Conservation (phyloP, 148 eudicot genomes). For the Simmondsia chinensis region DNA sequence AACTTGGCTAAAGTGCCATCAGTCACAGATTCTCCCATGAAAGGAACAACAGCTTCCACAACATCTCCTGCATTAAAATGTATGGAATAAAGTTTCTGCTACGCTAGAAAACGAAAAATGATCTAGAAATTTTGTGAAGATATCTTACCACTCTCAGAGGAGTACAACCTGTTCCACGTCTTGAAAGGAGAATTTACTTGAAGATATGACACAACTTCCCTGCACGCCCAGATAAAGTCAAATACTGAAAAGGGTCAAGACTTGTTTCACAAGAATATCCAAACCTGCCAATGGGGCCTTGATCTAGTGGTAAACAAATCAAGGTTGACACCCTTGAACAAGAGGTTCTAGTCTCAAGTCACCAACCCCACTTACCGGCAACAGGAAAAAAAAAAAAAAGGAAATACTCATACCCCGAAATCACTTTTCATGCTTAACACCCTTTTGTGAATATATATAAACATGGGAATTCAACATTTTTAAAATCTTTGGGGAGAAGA, state of each 20-base stretch:
- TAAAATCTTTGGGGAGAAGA: no score
- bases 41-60: slow-evolving; percentile 90
- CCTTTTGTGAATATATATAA: no score
- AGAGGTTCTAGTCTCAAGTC: no score
- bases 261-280: not conserved
- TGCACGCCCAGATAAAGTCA: slow-evolving; percentile 16
- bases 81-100: slow-evolving; percentile 1
- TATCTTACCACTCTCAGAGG: slow-evolving; percentile 50
- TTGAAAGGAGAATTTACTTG: slow-evolving; percentile 21
- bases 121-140: not conserved
- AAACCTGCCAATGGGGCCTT: not conserved
- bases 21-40: slow-evolving; percentile 90
- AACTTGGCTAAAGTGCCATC: slow-evolving; percentile 91
- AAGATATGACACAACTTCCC: slow-evolving; percentile 32
- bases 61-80: slow-evolving; percentile 42
- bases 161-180: slow-evolving; percentile 35
- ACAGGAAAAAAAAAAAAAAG: no score
- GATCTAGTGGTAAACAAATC: not conserved
- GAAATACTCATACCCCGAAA: no score
- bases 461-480: no score
- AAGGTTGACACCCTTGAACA: no score
- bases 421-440: no score
- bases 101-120: not conserved
- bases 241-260: not conserved
- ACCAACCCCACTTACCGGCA: no score